A percentile compares a stretch with the other conserved stretches of the same genome.
phyloP scores from a whole-genome alignment of 257 asterid species.

The Sherardia arvensis region DNA sequence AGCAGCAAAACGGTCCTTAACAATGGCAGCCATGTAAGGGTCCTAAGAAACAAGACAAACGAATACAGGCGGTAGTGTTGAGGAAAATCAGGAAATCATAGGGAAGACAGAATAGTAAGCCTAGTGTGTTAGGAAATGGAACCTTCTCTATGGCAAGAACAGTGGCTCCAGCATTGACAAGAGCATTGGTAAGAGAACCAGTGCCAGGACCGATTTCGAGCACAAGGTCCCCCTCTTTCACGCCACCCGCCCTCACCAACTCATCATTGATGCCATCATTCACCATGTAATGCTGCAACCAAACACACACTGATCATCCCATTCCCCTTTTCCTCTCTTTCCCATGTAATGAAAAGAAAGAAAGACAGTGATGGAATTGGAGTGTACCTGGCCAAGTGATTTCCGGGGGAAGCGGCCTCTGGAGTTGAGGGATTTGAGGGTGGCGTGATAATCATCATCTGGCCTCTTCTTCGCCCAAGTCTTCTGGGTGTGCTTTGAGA shows the following conservation, averaged over 20 bases:
- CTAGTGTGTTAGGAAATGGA: too few species aligned
- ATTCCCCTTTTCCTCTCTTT: too few species aligned
- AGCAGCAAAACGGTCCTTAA: conserved; percentile 65
- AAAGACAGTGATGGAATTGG: neutral
- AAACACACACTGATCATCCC: neutral
- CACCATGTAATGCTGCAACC: conserved; percentile 95
- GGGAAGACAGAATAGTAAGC: too few species aligned
- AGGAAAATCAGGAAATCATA: too few species aligned
- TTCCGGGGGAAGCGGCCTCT: conserved; percentile 86
- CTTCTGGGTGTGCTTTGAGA: conserved; percentile 3
- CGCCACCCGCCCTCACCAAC: conserved; percentile 60
- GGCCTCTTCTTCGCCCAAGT: conserved; percentile 17
- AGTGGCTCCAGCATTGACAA: conserved; percentile 74
- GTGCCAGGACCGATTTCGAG: conserved; percentile 97
- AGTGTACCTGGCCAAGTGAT: conserved; percentile 80
- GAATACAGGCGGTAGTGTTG: conserved; percentile 2
- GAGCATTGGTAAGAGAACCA: conserved; percentile 84
- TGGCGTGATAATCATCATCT: conserved; percentile 74
- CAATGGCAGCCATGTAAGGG: conserved; percentile 81
- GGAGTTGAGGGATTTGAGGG: conserved; percentile 91
- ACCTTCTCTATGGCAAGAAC: conserved; percentile 98
- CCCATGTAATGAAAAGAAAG: neutral
- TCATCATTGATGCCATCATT: conserved; percentile 62
- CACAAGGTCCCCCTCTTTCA: conserved; percentile 77
- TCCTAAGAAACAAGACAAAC: conserved; percentile 37